Evolutionary conservation across 2,329 filamentous ascomycete species (phyloP).

Genomic region (Xylaria multiplex): DNA sequence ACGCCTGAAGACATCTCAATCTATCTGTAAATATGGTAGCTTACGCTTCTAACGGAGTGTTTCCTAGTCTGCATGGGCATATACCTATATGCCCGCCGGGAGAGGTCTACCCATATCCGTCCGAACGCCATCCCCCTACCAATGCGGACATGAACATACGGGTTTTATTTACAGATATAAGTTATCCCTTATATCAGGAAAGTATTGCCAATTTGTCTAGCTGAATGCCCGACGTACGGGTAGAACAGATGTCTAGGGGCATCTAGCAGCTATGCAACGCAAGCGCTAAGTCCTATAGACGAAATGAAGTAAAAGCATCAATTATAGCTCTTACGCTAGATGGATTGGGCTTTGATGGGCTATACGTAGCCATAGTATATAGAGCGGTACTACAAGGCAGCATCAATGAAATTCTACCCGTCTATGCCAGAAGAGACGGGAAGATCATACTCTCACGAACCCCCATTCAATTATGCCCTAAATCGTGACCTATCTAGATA

Average conservation of each 20-base stretch:
- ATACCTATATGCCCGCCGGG: neutral
- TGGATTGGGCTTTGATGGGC: neutral
- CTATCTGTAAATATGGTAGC: neutral
- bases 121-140: neutral
- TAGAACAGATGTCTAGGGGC: neutral
- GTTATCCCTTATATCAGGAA: neutral
- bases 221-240: no score
- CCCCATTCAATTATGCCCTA: neutral
- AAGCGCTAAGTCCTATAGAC: neutral
- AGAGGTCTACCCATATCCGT: neutral
- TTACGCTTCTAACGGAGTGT: neutral
- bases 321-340: neutral
- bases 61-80: neutral
- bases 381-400: neutral
- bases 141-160: neutral
- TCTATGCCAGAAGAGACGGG: neutral
- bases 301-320: neutral
- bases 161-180: neutral
- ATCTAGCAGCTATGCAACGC: neutral
- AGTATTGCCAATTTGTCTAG: neutral
- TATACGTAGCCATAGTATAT: neutral
- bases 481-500: neutral
- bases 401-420: slow-evolving; percentile 7
- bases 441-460: neutral
- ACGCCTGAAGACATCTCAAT: neutral